Base-by-base conservation (phyloP, 441 rosid genomes). In the Bocquillonia castaneifolia region DNA sequence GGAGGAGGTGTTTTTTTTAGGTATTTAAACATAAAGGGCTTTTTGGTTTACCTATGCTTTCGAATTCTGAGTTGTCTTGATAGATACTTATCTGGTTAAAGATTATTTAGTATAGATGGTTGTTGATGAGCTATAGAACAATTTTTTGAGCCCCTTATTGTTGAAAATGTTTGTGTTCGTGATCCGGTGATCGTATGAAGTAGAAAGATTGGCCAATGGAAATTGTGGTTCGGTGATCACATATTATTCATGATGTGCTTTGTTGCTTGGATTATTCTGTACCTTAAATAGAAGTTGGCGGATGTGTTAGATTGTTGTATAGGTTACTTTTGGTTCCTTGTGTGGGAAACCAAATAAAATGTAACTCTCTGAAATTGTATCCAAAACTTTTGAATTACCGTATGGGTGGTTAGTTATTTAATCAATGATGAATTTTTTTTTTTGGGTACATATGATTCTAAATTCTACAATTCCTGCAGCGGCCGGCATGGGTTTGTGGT, bases 401-500 rank as follows among this genome's bases (percentile, higher is more conserved):
- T 6, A 39, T 23, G 17, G n/a, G 4, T 66, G 40, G 34, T 50
- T 36, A 32, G 12, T 50, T 52, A 20, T 65, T 65, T 26, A 36
- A 34, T 37, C 47, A 6, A 22, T 22, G 10, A 36, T 20, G 25
- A 29, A 39, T 22, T 39, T 1, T 13, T 57, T 50, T 50, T 52
- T 61, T 15, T 0, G 60, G 56, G 34, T 22, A n/a, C 39, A 53
- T 32, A 36, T 50, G 36, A 31, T 54, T 18, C 31, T 17, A 51
- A 44, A 28, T 51, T 54, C 13, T 70, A 50, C 29, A 61, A 10
- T 66, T 59, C 52, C 26, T 51, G 59, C 79, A 91, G 96, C 71
- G 93, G 97, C 20, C 78, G 93, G 5, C 93, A 93, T 73, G 99
- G 96, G 54, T 93, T 88, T 75, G 96, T 93, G 72, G 95, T 93